Base-by-base conservation (phyloP, 2,329 filamentous ascomycete species). In the Ilyonectria mors-panacis region DNA sequence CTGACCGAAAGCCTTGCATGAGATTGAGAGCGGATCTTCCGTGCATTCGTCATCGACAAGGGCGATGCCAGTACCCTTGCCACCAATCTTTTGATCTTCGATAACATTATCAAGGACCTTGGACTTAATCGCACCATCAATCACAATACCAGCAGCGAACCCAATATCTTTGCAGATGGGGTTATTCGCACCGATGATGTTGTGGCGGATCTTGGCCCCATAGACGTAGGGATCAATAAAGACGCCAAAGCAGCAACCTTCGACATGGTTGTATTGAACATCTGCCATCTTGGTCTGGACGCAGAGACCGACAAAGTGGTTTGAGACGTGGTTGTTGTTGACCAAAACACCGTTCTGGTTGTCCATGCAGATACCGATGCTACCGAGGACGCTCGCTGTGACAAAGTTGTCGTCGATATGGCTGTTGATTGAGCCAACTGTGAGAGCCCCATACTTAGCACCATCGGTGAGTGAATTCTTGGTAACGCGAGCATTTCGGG, bases 351-450 rank as follows among this genome's bases (percentile, higher is more conserved):
- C 68, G 5, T 73, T 76, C 23, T 73, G 61, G 69, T 81, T 76
- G 58, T 79, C 78, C 74, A 79, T 79, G 65, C 79, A 81, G 30
- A 81, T 75, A 15, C 68, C 79, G 50, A 80, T 79, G 59, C 73
- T 73, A 19, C 37, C 35, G 0, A 73, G 50, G 1, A n/a, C 26
- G 0, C 72, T 63, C 5, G 76, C 68, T 0, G 69, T 69, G 42
- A 81, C 65, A 2, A 45, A 53, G 44, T 21, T 45, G 62, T 81
- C 81, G 15, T 72, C 67, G 0, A 68, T 56, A 26, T 80, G 45
- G 0, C 76, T 79, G 55, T 76, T 72, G 21, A 70, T 62, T 0
- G 78, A 81, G 5, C 80, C 80, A 19, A 77, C 71, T 6, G 79
- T 79, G n/a, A 82, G 76, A 30, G 72, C 68, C 3, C 81, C 80